Percentiles rank a stretch among this genome's conserved stretches.
Evolutionary conservation across 139 green algal species (phyloP).

Genomic region (Chlamydomonas sphaeroides): DNA sequence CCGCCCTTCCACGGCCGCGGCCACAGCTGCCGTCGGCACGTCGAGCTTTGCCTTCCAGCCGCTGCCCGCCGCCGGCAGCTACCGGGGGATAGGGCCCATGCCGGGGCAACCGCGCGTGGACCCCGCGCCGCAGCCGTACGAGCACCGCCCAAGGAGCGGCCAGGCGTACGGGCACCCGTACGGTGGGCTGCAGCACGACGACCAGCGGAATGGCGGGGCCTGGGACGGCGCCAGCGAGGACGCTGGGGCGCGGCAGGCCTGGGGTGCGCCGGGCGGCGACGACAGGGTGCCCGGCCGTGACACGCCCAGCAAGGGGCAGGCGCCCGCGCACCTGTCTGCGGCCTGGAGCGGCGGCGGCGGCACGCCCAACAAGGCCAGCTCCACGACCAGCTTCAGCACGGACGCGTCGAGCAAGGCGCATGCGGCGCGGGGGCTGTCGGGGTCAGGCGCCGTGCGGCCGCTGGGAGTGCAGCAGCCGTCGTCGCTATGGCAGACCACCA

Average conservation of each 20-base stretch:
- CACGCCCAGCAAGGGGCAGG: background rate
- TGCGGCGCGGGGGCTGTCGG: background rate
- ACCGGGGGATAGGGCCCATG: background rate
- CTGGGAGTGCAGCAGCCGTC: conserved; percentile 4
- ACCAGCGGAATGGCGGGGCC: background rate
- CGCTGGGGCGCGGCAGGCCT: background rate
- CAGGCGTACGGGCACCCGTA: background rate
- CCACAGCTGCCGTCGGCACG: too few relatives aligned
- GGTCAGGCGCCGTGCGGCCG: background rate
- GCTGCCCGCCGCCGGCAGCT: background rate
- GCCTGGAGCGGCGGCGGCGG: too few relatives aligned
- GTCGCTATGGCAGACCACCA: conserved; percentile 43
- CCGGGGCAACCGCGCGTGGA: conserved; percentile 24
- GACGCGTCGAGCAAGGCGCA: background rate
- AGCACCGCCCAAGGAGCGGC: background rate
- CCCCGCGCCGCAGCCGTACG: background rate
- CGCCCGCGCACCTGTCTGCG: too few relatives aligned
- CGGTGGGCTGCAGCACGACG: background rate
- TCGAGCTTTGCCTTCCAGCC: too few relatives aligned
- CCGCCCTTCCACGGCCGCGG: background rate
- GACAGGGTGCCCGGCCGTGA: background rate
- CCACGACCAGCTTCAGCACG: too few relatives aligned
- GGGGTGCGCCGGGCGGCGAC: background rate
- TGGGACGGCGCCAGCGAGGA: too few relatives aligned
- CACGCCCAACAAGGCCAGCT: too few relatives aligned